Evolutionary conservation across 2,329 filamentous ascomycete species (phyloP).

Genomic region (Aspergillus versicolor): DNA sequence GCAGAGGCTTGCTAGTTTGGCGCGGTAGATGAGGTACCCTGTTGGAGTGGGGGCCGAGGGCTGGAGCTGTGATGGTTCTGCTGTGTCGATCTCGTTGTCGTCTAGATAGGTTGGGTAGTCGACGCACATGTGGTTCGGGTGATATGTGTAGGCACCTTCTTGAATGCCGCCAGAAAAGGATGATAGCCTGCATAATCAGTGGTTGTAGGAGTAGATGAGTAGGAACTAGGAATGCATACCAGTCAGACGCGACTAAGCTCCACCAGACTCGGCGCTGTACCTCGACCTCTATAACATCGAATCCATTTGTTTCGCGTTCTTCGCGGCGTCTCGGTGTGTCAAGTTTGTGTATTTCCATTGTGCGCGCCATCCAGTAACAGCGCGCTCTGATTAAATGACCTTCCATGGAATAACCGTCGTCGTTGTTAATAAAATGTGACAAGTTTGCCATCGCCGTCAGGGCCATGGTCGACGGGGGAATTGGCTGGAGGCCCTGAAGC

Average conservation of each 20-base stretch:
- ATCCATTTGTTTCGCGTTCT: slow-evolving; percentile 15
- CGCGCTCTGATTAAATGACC: slow-evolving; percentile 3
- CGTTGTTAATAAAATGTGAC: background rate
- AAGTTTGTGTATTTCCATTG: slow-evolving; percentile 7
- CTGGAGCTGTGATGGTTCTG: background rate
- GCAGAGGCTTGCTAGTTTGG: slow-evolving; percentile 3
- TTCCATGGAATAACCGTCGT: background rate
- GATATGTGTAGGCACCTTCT: slow-evolving; percentile 22
- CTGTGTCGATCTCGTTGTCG: slow-evolving; percentile 17
- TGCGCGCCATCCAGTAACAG: background rate
- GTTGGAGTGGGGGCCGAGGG: background rate
- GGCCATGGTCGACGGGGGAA: background rate
- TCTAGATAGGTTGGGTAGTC: slow-evolving; percentile 22
- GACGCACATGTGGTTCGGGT: slow-evolving; percentile 24
- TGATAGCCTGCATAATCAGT: slow-evolving; percentile 17
- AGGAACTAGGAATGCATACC: slow-evolving; percentile 6
- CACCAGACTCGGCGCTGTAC: slow-evolving; percentile 25
- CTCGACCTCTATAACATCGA: slow-evolving; percentile 22
- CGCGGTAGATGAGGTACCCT: slow-evolving; percentile 3
- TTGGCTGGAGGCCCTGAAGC: background rate
- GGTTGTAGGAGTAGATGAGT: background rate
- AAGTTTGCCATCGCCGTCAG: background rate
- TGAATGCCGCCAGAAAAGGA: slow-evolving; percentile 19
- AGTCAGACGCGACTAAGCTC: slow-evolving; percentile 26
- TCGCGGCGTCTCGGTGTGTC: background rate